Base-by-base conservation (phyloP, 768 basidiomycete genomes). In the Tylopilus rubrobrunneus region DNA sequence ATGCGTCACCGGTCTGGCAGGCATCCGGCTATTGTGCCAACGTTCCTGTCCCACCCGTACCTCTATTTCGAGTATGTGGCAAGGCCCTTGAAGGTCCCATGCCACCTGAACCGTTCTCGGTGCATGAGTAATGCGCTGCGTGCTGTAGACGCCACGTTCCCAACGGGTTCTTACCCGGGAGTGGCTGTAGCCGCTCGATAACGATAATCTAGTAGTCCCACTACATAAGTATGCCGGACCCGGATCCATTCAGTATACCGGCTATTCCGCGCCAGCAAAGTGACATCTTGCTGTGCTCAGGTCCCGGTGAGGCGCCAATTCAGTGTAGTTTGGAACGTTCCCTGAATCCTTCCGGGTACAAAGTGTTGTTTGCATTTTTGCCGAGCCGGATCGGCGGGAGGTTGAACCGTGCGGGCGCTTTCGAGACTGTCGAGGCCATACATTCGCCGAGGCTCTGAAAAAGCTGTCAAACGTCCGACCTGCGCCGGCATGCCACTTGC, bases 71-170 rank as follows among this genome's bases (percentile, higher is more conserved):
- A 19, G 36, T 21, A 33, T 19, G 31, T 7, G 8, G 10, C 44
- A 25, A 31, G 29, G 5, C 7, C 15, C 34, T 31, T 31, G 31
- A 34, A 34, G 14, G 5, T 34, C 9, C 37, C 37, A 39, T 25
- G 11, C 33, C 34, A 14, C n/a, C n/a, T 10, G 17, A 8, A 11
- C 25, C 1, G 7, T n/a, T 17, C 33, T 15, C 54, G 17, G 41
- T 43, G 47, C 36, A 19, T 19, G 10, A 31, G 31, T 5, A 36
- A 9, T 48, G 46, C 57, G 31, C 51, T 45, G 57, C 57, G 11
- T 46, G n/a, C 11, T 39, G 37, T n/a, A 31, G 34, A 14, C 19
- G 5, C 31, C 45, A 53, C 57, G 57, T 59, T 58, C 58, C 21
- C 36, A 50, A 36, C 53, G 41, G 29, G 19, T 8, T 28, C 5